phyloP scores from a whole-genome alignment of 2,329 filamentous ascomycete species.

The Pyrenophora seminiperda region DNA sequence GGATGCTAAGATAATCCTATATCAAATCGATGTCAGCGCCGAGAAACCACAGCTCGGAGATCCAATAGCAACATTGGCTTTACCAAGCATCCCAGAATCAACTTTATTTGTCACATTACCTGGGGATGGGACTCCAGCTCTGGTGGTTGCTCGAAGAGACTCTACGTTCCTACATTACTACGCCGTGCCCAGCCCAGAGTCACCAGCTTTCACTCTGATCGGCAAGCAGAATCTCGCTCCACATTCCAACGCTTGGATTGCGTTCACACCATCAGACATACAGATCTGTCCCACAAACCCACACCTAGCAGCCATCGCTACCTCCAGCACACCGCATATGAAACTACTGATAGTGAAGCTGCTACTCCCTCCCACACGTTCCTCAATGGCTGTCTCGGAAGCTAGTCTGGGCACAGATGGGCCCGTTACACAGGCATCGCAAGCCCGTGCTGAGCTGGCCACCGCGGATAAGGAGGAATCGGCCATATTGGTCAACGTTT shows the following conservation, averaged over 20 bases:
- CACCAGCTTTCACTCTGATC: conserved; percentile 44
- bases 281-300: conserved; percentile 61
- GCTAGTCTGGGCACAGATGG: conserved; percentile 7
- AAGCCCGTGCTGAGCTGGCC: conserved; percentile 57
- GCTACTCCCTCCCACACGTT: conserved; percentile 54
- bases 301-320: conserved; percentile 62
- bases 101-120: conserved; percentile 59
- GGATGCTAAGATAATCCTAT: conserved; percentile 63
- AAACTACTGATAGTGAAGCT: conserved; percentile 65
- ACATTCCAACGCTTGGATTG: conserved; percentile 67
- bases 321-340: conserved; percentile 65
- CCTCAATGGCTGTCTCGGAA: conserved; percentile 6
- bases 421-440: conserved; percentile 55
- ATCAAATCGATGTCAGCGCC: conserved; percentile 45
- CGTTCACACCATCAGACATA: conserved; percentile 65
- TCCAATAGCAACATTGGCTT: conserved; percentile 50
- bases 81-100: conserved; percentile 63
- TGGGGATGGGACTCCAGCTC: conserved; percentile 52
- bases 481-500: conserved; percentile 64
- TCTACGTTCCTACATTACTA: conserved; percentile 66
- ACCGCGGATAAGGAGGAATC: conserved; percentile 63
- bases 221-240: conserved; percentile 66
- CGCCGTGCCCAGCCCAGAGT: conserved; percentile 33
- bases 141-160: conserved; percentile 62
- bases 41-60: conserved; percentile 40